Percentiles rank a stretch among this genome's conserved stretches.
These are phyloP conservation scores for Cercis canadensis DNA, from an alignment of 306 rosid species.

Conservation along the genomic window DNA sequence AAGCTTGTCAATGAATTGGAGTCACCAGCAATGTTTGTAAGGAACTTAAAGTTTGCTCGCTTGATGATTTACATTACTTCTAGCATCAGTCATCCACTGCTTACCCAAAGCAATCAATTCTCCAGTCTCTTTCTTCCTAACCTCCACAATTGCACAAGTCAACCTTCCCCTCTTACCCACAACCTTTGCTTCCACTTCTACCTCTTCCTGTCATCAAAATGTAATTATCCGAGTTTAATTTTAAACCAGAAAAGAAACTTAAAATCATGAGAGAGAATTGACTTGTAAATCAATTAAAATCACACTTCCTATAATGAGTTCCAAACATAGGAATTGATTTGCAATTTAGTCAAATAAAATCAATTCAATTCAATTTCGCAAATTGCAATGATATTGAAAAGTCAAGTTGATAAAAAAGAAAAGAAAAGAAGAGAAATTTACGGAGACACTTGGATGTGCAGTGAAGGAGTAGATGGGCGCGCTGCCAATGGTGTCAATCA, in stretches of 20 bases:
- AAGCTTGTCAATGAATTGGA: too few species aligned
- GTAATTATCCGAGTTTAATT: background rate
- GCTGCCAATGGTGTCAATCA: constrained; percentile 35
- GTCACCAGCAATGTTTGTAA: too few species aligned
- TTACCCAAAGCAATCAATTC: constrained; percentile 51
- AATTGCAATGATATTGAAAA: constrained; percentile 5
- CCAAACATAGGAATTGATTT: too few species aligned
- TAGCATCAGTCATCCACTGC: constrained; percentile 42
- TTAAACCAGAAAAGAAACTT: too few species aligned
- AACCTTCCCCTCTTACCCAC: constrained; percentile 39
- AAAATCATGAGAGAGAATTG: too few species aligned
- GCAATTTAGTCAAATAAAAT: too few species aligned
- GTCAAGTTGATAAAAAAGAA: too few species aligned
- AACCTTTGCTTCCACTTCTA: constrained; percentile 50
- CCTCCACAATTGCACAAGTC: constrained; percentile 42
- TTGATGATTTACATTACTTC: background rate
- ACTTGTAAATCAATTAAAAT: too few species aligned
- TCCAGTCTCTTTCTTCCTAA: constrained; percentile 37
- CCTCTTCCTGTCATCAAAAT: constrained; percentile 48
- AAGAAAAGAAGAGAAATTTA: too few species aligned
- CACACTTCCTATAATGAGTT: too few species aligned
- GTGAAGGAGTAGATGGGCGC: background rate
- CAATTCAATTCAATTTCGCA: background rate
- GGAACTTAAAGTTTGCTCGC: too few species aligned
- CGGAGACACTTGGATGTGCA: background rate